Base-by-base conservation (phyloP, 371 early-diverging fungal genomes). In the Globomyces sp. region DNA sequence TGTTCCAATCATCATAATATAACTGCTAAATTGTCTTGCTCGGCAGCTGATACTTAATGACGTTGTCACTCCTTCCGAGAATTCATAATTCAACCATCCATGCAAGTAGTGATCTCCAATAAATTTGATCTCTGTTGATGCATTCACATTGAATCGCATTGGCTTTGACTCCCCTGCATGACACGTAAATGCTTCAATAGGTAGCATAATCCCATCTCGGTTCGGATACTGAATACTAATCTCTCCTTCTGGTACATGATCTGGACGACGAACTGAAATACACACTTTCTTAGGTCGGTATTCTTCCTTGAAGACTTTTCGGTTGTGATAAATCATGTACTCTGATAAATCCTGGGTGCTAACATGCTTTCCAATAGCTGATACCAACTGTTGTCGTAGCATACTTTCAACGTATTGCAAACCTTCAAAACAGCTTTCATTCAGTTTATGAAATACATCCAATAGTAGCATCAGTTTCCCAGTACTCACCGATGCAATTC, bases 221-320 rank as follows among this genome's bases (percentile, higher is more conserved):
- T 11, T 5, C 1, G 49, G n/a, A 6, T 34, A 40, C 10, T 68
- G 64, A 43, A 68, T 64, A 51, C 43, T 5, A 39, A 68, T 8
- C 24, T 49, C 44, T 39, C 69, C 69, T 58, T 68, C 69, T n/a
- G 69, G 69, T 2, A 53, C 44, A 40, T 68, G 63, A 9, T 44
- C 60, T 37, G 53, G 64, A 34, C 69, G 13, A 24, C 62, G 69
- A 48, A 68, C 69, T 4, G 51, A 45, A 51, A 58, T 49, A 10
- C 42, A 59, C n/a, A 68, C 57, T 11, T 57, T 36, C 2, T 34
- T 9, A 2, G 69, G 69, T 49, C 9, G 11, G 43, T 62, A 68
- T 34, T 37, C 58, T 42, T 48, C 47, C 48, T 39, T 51, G 57
- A 64, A 68, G 9, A 59, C 41, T 6, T 55, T 46, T 1, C 49